phyloP scores from a whole-genome alignment of 106 monocot genomes.

The Phalaenopsis equestris region DNA sequence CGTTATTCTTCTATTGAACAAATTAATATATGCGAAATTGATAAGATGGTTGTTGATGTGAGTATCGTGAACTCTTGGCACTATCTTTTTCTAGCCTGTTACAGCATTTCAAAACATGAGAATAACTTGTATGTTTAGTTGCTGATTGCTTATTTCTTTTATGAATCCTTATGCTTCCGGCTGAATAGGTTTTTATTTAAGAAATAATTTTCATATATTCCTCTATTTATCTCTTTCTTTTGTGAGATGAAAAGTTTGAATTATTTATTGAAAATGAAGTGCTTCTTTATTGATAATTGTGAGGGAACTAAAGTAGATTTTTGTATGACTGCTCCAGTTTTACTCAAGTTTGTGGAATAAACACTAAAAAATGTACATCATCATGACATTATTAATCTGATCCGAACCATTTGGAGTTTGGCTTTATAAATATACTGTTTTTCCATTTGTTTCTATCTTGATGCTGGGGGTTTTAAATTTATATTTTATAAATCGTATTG shows the following conservation, averaged over 20 bases:
- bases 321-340: neutral
- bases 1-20: conserved; percentile 43
- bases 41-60: conserved; percentile 60
- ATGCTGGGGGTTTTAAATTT: neutral
- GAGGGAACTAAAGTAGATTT: neutral
- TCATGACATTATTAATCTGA: neutral
- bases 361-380: neutral
- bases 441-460: neutral
- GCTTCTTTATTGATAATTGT: neutral
- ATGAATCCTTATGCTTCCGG: neutral
- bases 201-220: neutral
- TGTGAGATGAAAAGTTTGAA: neutral
- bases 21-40: conserved; percentile 71
- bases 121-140: neutral
- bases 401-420: neutral
- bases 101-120: neutral
- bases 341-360: neutral
- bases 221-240: neutral
- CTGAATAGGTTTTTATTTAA: neutral
- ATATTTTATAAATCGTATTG: neutral
- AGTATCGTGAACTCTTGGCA: conserved; percentile 8
- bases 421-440: neutral
- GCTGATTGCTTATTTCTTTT: neutral
- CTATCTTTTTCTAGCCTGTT: neutral
- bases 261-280: neutral